Conservation (phyloP, 192 early-diverging fungal species). For the Borealophlyctis nickersoniae region DNA sequence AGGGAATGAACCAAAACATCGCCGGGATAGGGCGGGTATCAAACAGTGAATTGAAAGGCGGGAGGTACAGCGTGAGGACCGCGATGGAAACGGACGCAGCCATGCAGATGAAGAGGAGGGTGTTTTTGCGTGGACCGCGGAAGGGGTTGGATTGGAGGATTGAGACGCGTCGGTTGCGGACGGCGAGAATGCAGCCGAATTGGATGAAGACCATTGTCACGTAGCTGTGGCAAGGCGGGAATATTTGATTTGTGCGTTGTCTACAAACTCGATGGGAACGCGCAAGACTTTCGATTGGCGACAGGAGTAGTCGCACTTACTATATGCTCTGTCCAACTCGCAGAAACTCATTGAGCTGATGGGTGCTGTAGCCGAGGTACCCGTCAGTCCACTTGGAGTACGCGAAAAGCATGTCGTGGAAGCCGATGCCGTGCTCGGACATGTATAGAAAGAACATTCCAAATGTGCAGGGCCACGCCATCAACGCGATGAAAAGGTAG, state of each 20-base stretch:
- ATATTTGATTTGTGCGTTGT: too few species aligned
- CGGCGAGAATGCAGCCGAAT: conserved; percentile 56
- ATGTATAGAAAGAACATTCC: conserved; percentile 73
- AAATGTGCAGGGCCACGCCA: too few species aligned
- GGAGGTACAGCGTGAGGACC: conserved; percentile 45
- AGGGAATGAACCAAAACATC: conserved; percentile 64
- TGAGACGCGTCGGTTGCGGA: conserved; percentile 54
- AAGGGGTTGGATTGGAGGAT: conserved; percentile 63
- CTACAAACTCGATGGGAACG: too few species aligned
- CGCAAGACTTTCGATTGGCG: too few species aligned
- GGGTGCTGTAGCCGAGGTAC: conserved; percentile 44
- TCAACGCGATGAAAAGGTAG: conserved; percentile 71
- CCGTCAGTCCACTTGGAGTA: conserved; percentile 57
- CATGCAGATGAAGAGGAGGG: conserved; percentile 53
- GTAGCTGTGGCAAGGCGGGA: conserved; percentile 11
- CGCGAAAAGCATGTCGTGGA: conserved; percentile 54
- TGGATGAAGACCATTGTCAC: conserved; percentile 59
- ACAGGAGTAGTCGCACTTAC: conserved; percentile 29
- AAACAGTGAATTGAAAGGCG: conserved; percentile 58
- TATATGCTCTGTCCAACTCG: conserved; percentile 60
- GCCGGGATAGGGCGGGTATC: conserved; percentile 54
- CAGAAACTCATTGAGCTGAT: conserved; percentile 43
- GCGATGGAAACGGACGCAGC: conserved; percentile 38
- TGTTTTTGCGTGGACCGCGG: conserved; percentile 54
- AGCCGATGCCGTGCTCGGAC: conserved; percentile 52